These are phyloP conservation scores for Metarhizium humberi DNA, from an alignment of 2,329 filamentous ascomycete species.

Conservation along the genomic window DNA sequence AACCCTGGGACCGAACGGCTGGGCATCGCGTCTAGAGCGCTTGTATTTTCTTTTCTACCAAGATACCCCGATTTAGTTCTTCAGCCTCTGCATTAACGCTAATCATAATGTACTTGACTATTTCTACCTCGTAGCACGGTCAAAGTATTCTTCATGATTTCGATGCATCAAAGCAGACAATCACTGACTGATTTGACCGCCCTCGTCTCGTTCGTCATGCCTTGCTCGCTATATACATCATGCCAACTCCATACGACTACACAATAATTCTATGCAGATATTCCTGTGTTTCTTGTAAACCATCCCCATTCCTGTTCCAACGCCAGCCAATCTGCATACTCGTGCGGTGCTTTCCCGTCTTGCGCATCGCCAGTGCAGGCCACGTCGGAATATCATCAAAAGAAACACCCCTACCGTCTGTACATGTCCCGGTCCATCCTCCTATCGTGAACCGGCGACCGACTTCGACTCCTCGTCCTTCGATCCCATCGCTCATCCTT, in stretches of 20 bases:
- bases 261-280: background rate
- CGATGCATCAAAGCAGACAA: no score
- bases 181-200: no score
- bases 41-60: no score
- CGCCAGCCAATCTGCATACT: background rate
- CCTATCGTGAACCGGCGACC: conserved; percentile 27
- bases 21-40: no score
- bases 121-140: no score
- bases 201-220: background rate
- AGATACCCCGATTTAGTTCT: no score
- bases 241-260: background rate
- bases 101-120: no score
- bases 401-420: conserved; percentile 30
- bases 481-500: conserved; percentile 30
- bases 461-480: conserved; percentile 29
- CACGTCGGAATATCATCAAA: background rate
- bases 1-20: no score
- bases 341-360: background rate
- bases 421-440: conserved; percentile 39
- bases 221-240: background rate
- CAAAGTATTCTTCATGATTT: no score
- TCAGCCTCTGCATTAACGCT: no score
- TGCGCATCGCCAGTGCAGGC: background rate
- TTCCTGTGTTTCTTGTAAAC: background rate
- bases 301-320: background rate